A percentile compares a stretch with the other conserved stretches of the same genome.
phyloP scores from a whole-genome alignment of 345 rosid genomes.

The Pistacia atlantica region DNA sequence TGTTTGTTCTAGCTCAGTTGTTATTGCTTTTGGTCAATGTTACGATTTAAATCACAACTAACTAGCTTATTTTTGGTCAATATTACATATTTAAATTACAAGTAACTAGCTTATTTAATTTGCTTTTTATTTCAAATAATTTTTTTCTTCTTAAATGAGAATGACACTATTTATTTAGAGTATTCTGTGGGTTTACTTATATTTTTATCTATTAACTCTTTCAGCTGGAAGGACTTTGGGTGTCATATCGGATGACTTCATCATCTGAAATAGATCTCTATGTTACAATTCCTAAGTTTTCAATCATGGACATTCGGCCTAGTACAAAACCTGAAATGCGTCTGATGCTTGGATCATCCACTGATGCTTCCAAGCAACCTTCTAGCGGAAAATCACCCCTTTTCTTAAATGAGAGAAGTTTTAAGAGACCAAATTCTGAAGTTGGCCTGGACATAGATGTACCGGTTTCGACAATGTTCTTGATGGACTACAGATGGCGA shows the following conservation, averaged over 20 bases:
- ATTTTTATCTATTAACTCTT: slow-evolving; percentile 21
- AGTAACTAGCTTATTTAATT: not conserved
- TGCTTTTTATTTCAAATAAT: not conserved
- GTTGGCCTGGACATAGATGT: slow-evolving; percentile 51
- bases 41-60: not conserved
- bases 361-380: slow-evolving; percentile 78
- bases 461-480: slow-evolving; percentile 84
- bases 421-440: slow-evolving; percentile 50
- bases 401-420: slow-evolving; percentile 50
- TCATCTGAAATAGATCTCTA: slow-evolving; percentile 92
- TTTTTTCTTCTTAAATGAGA: not conserved
- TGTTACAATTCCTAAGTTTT: slow-evolving; percentile 84
- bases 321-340: slow-evolving; percentile 95
- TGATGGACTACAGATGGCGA: slow-evolving; percentile 97
- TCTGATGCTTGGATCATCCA: slow-evolving; percentile 95
- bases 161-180: not conserved
- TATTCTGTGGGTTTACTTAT: slow-evolving; percentile 7
- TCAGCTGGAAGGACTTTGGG: slow-evolving; percentile 98
- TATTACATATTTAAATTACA: not conserved
- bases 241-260: slow-evolving; percentile 85
- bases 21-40: not conserved
- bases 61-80: not conserved
- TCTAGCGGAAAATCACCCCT: slow-evolving; percentile 62
- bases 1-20: not conserved
- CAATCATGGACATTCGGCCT: slow-evolving; percentile 86